Evolutionary conservation across 78 protist genomes (phyloP).

Genomic region (Dictyostelium brefeldianum): DNA sequence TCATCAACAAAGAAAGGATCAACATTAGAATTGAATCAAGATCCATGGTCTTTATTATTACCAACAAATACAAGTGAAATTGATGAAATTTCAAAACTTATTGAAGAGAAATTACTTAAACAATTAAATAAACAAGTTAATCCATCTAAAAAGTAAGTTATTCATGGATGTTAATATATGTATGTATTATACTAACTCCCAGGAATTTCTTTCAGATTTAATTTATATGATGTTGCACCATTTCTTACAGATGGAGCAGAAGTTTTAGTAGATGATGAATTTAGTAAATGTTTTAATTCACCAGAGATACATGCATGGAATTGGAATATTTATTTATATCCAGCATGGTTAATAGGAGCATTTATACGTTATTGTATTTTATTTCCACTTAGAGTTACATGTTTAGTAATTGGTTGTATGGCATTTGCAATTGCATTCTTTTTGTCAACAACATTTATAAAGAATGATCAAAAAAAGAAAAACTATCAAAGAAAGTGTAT

Average conservation of each 20-base stretch:
- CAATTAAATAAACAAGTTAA: constrained; percentile 67
- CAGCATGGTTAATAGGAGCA: constrained; percentile 87
- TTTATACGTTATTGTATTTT: constrained; percentile 83
- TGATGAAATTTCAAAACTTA: constrained; percentile 57
- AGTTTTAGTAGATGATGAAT: constrained; percentile 82
- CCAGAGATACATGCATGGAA: constrained; percentile 83
- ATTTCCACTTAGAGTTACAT: constrained; percentile 83
- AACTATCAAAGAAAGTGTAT: constrained; percentile 55
- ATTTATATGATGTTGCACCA: constrained; percentile 78
- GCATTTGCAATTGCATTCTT: constrained; percentile 38
- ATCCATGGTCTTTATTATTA: constrained; percentile 68
- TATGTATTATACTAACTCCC: too few species aligned
- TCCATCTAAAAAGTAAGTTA: constrained; percentile 61
- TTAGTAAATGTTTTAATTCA: constrained; percentile 83
- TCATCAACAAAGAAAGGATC: background rate
- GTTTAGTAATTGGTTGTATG: constrained; percentile 9
- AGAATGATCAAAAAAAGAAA: constrained; percentile 41
- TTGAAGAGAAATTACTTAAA: constrained; percentile 73
- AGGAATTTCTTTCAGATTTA: constrained; percentile 1
- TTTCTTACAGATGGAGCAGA: constrained; percentile 57
- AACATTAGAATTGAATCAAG: constrained; percentile 22
- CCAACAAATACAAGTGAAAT: constrained; percentile 58
- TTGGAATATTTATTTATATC: constrained; percentile 87
- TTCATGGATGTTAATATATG: background rate
- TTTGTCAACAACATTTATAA: constrained; percentile 25